A percentile compares a stretch with the other conserved stretches of the same genome.
These are phyloP conservation scores for Arabidopsis thaliana DNA, from an alignment of 345 rosid species.

Conservation along the genomic window DNA sequence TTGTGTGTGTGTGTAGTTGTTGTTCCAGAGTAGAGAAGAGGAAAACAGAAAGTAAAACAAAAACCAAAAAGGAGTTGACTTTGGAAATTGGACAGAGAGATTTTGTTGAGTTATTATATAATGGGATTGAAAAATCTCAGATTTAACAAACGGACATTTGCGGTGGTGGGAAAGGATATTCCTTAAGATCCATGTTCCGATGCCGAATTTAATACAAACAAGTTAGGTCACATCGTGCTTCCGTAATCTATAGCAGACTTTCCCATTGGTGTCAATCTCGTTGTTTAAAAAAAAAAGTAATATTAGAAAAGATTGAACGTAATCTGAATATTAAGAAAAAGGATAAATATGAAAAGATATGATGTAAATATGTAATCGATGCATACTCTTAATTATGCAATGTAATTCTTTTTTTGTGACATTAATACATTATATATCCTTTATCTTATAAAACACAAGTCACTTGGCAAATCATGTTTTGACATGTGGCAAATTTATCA, in stretches of 20 bases:
- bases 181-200: constrained; percentile 29
- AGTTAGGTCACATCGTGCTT: constrained; percentile 41
- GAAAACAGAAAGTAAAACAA: constrained; percentile 22
- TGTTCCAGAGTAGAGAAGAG: background rate
- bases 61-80: constrained; percentile 41
- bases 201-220: constrained; percentile 15
- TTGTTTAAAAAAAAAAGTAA: background rate
- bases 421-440: no score
- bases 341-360: no score
- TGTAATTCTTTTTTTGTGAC: no score
- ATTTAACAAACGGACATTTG: constrained; percentile 29
- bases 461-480: no score
- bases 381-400: no score
- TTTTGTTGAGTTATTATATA: constrained; percentile 28
- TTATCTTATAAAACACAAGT: no score
- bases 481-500: no score
- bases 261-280: background rate
- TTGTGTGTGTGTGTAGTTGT: background rate
- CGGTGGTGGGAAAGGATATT: constrained; percentile 38
- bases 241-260: constrained; percentile 25
- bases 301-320: no score
- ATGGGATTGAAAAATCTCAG: constrained; percentile 24
- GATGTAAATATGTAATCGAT: no score
- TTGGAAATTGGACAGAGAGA: constrained; percentile 27
- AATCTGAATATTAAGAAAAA: no score